Evolutionary conservation across 2,329 filamentous ascomycete genomes (phyloP).

Genomic region (Penicillium sp.): DNA sequence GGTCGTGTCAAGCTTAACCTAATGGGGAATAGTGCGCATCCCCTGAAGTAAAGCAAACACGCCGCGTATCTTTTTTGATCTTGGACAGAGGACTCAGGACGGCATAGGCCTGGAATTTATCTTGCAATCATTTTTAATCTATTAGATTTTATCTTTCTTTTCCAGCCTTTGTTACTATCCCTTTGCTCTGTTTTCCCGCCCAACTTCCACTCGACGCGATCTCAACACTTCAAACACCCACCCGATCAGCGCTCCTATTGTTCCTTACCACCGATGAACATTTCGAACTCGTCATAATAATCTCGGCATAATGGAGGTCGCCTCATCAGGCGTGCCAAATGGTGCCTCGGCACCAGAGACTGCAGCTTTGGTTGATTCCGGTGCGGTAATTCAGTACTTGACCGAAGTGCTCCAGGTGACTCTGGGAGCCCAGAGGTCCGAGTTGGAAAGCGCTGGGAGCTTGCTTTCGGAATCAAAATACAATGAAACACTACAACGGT

Average conservation of each 20-base stretch:
- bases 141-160: constrained; percentile 9
- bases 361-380: constrained; percentile 57
- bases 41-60: constrained; percentile 26
- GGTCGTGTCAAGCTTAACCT: constrained; percentile 16
- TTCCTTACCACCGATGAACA: constrained; percentile 33
- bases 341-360: constrained; percentile 32
- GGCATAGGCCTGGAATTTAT: constrained; percentile 5
- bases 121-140: constrained; percentile 18
- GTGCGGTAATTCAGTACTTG: constrained; percentile 68
- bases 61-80: constrained; percentile 19
- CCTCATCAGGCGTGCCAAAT: constrained; percentile 36
- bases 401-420: constrained; percentile 68
- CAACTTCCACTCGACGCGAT: constrained; percentile 15
- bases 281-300: constrained; percentile 23
- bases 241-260: constrained; percentile 15
- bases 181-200: constrained; percentile 4
- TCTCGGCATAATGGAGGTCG: constrained; percentile 38
- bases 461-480: constrained; percentile 71
- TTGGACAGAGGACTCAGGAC: constrained; percentile 3
- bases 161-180: not conserved
- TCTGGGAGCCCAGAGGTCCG: constrained; percentile 69
- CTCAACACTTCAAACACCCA: constrained; percentile 16
- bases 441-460: constrained; percentile 78
- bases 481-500: constrained; percentile 79
- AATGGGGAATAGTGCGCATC: constrained; percentile 17